Percentiles rank a stretch among this genome's conserved stretches.
Evolutionary conservation across 176 grass and related monocot species (phyloP).

Genomic region (Rhynchospora tenuis): DNA sequence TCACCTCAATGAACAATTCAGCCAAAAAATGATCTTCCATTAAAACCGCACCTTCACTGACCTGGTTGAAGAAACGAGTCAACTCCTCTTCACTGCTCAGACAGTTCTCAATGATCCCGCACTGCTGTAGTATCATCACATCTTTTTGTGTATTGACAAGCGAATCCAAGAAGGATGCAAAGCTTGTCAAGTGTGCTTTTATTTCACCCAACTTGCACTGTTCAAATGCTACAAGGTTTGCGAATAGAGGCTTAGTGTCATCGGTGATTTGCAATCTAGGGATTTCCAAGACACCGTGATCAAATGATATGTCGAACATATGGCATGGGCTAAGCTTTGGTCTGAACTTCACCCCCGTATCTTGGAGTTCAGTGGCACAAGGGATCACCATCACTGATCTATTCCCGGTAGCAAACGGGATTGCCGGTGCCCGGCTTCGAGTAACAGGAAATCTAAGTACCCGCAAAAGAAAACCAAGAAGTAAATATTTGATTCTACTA

Average conservation of each 20-base stretch:
- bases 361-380: constrained; percentile 1
- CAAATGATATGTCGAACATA: constrained; percentile 21
- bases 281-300: constrained; percentile 13
- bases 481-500: not conserved
- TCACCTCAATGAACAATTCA: constrained; percentile 2
- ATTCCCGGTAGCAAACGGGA: not conserved
- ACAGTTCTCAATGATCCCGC: constrained; percentile 11
- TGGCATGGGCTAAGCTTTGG: not conserved
- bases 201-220: not conserved
- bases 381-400: not conserved
- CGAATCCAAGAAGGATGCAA: not conserved
- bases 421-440: not conserved
- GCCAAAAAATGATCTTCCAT: not conserved
- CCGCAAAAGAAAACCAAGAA: not conserved
- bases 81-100: constrained; percentile 6
- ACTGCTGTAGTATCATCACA: constrained; percentile 6
- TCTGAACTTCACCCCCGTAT: constrained; percentile 10
- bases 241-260: not conserved
- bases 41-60: not conserved
- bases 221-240: constrained; percentile 21
- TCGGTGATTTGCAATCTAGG: not conserved
- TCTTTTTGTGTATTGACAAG: constrained; percentile 9
- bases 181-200: not conserved
- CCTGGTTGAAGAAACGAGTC: constrained; percentile 5
- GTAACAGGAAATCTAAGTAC: not conserved